Base-by-base conservation (phyloP, 2,329 filamentous ascomycete species). In the Lachnum nothofagi region DNA sequence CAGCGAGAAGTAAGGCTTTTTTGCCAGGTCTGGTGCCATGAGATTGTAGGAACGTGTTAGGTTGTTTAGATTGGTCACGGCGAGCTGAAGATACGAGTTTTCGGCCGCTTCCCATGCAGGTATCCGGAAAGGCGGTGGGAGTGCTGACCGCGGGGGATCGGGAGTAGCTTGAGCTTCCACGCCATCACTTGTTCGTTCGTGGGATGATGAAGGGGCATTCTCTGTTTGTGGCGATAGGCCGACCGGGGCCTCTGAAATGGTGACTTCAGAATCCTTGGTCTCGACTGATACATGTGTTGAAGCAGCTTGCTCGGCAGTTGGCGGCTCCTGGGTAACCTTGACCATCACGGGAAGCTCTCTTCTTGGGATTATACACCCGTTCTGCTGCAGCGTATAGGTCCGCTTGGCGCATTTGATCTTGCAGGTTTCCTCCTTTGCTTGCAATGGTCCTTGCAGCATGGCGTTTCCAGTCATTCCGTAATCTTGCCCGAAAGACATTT, bases 1-100 rank as follows among this genome's bases (percentile, higher is more conserved):
- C 6, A 97, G 79, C 2, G 77, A 83, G 63, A 89, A 90, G 67
- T 97, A 97, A 0, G 91, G 88, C 67, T 95, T 95, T 69, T 93
- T 94, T 2, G 91, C 91, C 1, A 95, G 76, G 46, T 89, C 85
- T 0, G 93, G 93, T 0, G 93, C 91, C 82, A 95, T 91, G 3
- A 97, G 79, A 61, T 97, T 97, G 72, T 98, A 98, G 12, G 87
- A 87, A 22, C 93, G 80, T 6, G 89, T 85, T 42, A 94, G 75
- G 24, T 71, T 68, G 68, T 97, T 97, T 48, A 97, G 79, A 48
- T 88, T 82, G 40, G 79, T 77, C 56, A 98, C 78, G 4, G 88
- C 80, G 4, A 93, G 76, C 33, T 78, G 79, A 65, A 91, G 82
- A 69, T 95, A 97, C 5, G 83, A 74, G 3, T 72, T 70, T 67